phyloP scores from a whole-genome alignment of 2,329 filamentous ascomycete species.

The Sphaerulina populicola region DNA sequence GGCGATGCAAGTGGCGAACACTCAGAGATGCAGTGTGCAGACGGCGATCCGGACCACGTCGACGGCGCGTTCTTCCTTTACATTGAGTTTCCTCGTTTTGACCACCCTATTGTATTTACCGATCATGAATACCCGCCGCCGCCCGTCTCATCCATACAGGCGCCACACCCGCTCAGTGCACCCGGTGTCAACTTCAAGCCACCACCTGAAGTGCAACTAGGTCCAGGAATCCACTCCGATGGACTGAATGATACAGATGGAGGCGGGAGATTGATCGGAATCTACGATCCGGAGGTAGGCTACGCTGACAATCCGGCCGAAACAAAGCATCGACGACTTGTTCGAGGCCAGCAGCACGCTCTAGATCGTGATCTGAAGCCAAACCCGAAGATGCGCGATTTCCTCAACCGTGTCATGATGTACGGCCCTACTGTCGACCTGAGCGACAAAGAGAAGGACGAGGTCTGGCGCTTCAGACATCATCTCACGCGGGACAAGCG shows the following conservation, averaged over 20 bases:
- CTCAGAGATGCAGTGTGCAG: constrained; percentile 25
- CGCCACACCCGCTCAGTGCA: constrained; percentile 48
- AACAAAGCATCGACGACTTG: constrained; percentile 83
- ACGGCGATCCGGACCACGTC: constrained; percentile 38
- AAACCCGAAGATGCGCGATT: constrained; percentile 89
- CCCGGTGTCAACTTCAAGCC: constrained; percentile 66
- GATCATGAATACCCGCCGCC: constrained; percentile 87
- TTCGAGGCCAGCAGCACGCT: constrained; percentile 84
- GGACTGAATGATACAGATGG: constrained; percentile 45
- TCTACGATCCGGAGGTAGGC: constrained; percentile 90
- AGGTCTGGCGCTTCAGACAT: constrained; percentile 96
- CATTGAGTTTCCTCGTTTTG: constrained; percentile 86
- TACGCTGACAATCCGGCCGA: constrained; percentile 88
- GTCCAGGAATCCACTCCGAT: constrained; percentile 73
- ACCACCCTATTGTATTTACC: constrained; percentile 90
- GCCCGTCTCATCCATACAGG: constrained; percentile 61
- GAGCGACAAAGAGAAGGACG: constrained; percentile 83
- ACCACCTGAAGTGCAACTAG: constrained; percentile 79
- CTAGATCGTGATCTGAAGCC: constrained; percentile 92
- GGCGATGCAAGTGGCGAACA: constrained; percentile 10
- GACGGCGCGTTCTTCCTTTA: constrained; percentile 71
- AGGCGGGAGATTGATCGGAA: constrained; percentile 62
- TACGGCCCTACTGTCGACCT: constrained; percentile 88
- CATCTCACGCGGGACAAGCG: constrained; percentile 83
- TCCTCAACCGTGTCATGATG: constrained; percentile 79